Base-by-base conservation (phyloP, 73 alveolate species). In the Symbiodinium pilosum region DNA sequence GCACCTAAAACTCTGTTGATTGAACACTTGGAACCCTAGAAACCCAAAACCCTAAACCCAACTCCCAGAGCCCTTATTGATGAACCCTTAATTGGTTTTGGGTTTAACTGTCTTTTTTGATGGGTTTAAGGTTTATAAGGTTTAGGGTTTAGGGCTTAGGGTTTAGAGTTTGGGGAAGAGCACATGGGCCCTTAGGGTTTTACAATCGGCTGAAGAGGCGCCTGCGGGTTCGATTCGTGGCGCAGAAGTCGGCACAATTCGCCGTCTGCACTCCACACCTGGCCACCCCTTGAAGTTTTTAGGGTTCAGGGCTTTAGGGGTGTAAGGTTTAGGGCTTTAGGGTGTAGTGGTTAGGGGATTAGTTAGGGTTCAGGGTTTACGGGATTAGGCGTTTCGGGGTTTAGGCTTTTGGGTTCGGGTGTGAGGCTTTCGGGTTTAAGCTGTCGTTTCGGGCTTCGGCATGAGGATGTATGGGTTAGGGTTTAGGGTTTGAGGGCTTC, bases 221-320 rank as follows among this genome's bases (percentile, higher is more conserved):
- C 77, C 97, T 91, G 97, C 16, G 97, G 97, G 32, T 91, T 91
- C 40, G 88, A 2, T 42, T 91, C 97, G 39, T 91, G 88, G n/a
- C 97, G 97, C n/a, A 91, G 77, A 68, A 91, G 40, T 1, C 88
- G 87, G 41, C 54, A 43, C 64, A 91, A 88, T 68, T 91, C 97
- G 32, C 97, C 97, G 81, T 85, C 40, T 40, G 88, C 97, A 39
- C 77, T 91, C 97, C 97, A 91, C n/a, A 91, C 81, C 97, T 91
- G 54, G 24, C n/a, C 43, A 28, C 14, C 36, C 16, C 75, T 26
- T 0, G 38, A 2, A 20, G 36, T 56, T n/a, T n/a, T 56, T 26
- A 56, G 75, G 75, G 75, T 56, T 56, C 2, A 56, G 73, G 73
- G 73, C 4, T 56, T 56, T 51, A n/a, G 0, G 75, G 75, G 75